Evolutionary conservation across 768 basidiomycete genomes (phyloP).

Genomic region (Leucogyrophana mollusca): DNA sequence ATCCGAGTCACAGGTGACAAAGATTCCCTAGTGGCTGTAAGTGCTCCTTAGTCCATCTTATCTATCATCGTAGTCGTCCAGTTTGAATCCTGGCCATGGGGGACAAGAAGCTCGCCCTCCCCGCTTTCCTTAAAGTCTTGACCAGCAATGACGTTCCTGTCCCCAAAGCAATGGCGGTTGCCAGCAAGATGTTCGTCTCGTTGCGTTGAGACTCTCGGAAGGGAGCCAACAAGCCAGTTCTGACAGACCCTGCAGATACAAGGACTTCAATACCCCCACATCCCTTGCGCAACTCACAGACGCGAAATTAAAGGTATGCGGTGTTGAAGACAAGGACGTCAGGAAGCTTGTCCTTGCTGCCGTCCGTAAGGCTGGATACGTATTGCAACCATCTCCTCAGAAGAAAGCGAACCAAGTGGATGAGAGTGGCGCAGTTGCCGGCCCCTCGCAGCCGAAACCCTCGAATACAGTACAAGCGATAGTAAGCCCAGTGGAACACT

Average conservation of each 20-base stretch:
- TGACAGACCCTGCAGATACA: slow-evolving; percentile 53
- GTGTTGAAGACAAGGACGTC: slow-evolving; percentile 63
- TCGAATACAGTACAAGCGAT: slow-evolving; percentile 25
- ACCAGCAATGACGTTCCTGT: slow-evolving; percentile 56
- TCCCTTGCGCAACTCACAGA: slow-evolving; percentile 60
- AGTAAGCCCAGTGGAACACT: slow-evolving; percentile 31
- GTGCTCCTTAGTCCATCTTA: no score
- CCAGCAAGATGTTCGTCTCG: slow-evolving; percentile 62
- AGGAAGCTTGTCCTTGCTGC: slow-evolving; percentile 59
- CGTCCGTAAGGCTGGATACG: slow-evolving; percentile 64
- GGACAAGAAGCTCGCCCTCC: slow-evolving; percentile 53
- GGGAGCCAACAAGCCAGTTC: slow-evolving; percentile 12
- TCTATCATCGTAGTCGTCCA: slow-evolving; percentile 39
- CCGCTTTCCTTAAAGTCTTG: slow-evolving; percentile 65
- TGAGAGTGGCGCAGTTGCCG: slow-evolving; percentile 7
- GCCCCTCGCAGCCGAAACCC: slow-evolving; percentile 10
- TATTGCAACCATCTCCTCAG: slow-evolving; percentile 14
- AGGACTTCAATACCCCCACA: slow-evolving; percentile 60
- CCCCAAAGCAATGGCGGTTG: slow-evolving; percentile 64
- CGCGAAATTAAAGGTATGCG: slow-evolving; percentile 52
- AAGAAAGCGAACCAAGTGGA: slow-evolving; percentile 13
- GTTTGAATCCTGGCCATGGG: slow-evolving; percentile 1
- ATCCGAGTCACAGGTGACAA: slow-evolving; percentile 14
- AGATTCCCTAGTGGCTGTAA: no score
- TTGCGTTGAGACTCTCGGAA: neutral